Evolutionary conservation across 352 stramenopile species (phyloP), one percentile per base, ranked within the genome.

Genomic region (Phytophthora hibernalis): DNA sequence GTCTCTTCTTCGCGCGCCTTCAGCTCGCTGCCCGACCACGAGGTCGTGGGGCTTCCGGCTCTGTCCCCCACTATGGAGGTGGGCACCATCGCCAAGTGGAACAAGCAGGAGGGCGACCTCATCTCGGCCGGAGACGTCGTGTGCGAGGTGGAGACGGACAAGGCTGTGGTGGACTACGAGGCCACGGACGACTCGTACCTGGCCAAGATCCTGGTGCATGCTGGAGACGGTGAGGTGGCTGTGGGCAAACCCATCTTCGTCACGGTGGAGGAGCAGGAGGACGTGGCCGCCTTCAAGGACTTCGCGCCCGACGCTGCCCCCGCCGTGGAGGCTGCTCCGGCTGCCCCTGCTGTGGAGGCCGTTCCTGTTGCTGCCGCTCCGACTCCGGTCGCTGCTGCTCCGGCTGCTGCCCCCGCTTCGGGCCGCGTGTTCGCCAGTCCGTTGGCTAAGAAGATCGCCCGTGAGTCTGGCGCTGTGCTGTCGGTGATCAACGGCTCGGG

Each of bases 131-230:
- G 97, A 9, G 93, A 98, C 69, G 85, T 98, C 37, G 82, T 99
- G 38, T 98, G 91, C 67, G 85, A 98, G 56, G 92, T 99, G 57
- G 97, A 99, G 82, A 99, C 97, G 11, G 97, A 99, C 82, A 99
- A 99, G 82, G 97, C 97, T 18, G 97, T 97, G 22, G 97, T 99
- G 49, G 97, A 99, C 78, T 99, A 98, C 72, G 97, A 99, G 75
- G 92, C 94, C 9, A 95, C 98, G 68, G 97, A 99, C 73, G 97
- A 99, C 33, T 87, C 83, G 54, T 86, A 97, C 47, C 65, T 99
- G 40, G 96, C 95, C 45, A 98, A 98, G 82, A 98, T 99, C 76
- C 83, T 99, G 40, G 91, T 95, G 38, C 69, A 80, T 16, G 89
- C 85, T 7, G 96, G 95, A 13, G 63, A 80, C 5, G 76, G 84